Evolutionary conservation across 495 filamentous ascomycete genomes (phyloP).

Genomic region (Annulohypoxylon nitens): DNA sequence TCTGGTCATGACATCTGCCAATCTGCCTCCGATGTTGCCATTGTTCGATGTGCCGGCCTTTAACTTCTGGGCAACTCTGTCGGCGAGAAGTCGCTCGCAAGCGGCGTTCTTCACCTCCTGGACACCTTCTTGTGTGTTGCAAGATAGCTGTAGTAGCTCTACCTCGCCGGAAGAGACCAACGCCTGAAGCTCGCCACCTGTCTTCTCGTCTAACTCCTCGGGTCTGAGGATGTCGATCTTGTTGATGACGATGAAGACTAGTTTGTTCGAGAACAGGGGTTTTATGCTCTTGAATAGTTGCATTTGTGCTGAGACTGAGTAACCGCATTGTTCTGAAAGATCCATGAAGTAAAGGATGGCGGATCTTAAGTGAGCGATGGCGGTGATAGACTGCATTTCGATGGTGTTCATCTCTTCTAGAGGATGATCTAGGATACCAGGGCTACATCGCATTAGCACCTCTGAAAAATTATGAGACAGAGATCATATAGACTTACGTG

Average conservation of each 20-base stretch:
- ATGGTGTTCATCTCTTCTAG: slow-evolving; percentile 99
- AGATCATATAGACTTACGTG: slow-evolving; percentile 50
- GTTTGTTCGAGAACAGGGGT: slow-evolving; percentile 96
- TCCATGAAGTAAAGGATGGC: slow-evolving; percentile 99
- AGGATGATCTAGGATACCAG: slow-evolving; percentile 96
- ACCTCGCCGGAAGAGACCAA: slow-evolving; percentile 88
- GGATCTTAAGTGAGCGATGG: slow-evolving; percentile 93
- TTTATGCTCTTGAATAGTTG: slow-evolving; percentile 94
- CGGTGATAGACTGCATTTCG: slow-evolving; percentile 97
- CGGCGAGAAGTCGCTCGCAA: slow-evolving; percentile 91
- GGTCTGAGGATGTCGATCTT: slow-evolving; percentile 93
- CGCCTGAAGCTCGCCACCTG: slow-evolving; percentile 79
- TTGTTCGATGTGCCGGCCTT: slow-evolving; percentile 85
- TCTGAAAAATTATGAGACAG: not conserved
- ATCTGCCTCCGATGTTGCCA: slow-evolving; percentile 77
- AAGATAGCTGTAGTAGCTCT: slow-evolving; percentile 90
- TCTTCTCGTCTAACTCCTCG: slow-evolving; percentile 87
- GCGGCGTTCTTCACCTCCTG: slow-evolving; percentile 94
- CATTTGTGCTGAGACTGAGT: slow-evolving; percentile 91
- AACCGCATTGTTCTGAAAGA: slow-evolving; percentile 96
- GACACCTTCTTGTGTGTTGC: slow-evolving; percentile 93
- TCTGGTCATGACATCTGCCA: slow-evolving; percentile 88
- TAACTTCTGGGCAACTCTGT: slow-evolving; percentile 93
- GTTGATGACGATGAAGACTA: slow-evolving; percentile 96
- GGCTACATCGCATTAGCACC: slow-evolving; percentile 52